phyloP scores from a whole-genome alignment of 1,284 basidiomycete genomes.

The Ustilago esculenta region DNA sequence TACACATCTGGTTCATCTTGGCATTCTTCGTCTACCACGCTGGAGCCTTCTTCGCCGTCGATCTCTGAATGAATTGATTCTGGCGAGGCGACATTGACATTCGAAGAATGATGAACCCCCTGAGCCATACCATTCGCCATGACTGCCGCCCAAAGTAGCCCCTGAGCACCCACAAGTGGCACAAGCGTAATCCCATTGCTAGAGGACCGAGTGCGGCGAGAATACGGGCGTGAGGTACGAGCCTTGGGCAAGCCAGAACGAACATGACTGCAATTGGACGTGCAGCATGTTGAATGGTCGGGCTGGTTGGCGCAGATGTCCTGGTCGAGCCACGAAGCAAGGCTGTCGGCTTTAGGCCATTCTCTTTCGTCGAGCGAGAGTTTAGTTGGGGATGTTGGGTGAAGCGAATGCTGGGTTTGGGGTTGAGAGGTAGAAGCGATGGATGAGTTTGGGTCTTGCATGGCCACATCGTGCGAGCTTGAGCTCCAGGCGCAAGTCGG shows the following conservation, averaged over 20 bases:
- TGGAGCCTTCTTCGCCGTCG: background rate
- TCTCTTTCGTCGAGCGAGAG: no score
- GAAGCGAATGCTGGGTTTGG: no score
- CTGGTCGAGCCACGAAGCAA: constrained; percentile 4
- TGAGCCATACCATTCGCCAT: background rate
- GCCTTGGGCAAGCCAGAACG: constrained; percentile 1
- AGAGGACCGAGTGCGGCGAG: background rate
- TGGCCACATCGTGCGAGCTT: no score
- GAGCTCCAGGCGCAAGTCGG: no score
- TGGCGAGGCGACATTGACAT: background rate
- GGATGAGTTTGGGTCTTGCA: no score
- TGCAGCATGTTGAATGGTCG: background rate
- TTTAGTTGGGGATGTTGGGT: no score
- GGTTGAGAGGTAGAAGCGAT: no score
- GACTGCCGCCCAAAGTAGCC: background rate
- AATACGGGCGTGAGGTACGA: background rate
- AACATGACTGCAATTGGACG: background rate
- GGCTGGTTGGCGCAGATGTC: background rate
- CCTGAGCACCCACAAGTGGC: background rate
- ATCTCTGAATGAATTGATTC: background rate
- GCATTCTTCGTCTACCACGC: background rate
- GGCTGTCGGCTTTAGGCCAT: background rate
- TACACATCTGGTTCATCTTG: no score
- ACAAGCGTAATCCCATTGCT: background rate
- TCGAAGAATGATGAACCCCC: background rate